Evolutionary conservation across 1,284 basidiomycete genomes (phyloP).

Genomic region (Papiliotrema terrestris): DNA sequence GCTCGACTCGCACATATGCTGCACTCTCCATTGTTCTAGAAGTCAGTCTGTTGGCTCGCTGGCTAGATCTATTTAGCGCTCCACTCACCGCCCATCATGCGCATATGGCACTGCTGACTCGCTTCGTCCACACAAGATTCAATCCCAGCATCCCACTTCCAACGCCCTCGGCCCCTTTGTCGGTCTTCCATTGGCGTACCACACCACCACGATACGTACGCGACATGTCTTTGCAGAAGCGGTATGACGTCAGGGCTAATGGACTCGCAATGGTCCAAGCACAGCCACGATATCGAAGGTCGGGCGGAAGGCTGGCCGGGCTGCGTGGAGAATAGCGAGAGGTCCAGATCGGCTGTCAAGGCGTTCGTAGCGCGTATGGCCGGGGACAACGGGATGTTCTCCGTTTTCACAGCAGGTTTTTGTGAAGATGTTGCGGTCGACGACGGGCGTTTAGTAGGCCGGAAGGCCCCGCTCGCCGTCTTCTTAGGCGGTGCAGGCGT

Average conservation of each 20-base stretch:
- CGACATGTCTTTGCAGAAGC: slow-evolving; percentile 16
- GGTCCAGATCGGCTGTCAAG: not conserved
- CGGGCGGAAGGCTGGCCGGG: not conserved
- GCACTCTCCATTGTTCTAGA: not conserved
- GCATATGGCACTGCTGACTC: slow-evolving; percentile 4
- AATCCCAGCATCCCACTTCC: slow-evolving; percentile 26
- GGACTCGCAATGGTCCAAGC: slow-evolving; percentile 33
- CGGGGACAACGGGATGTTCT: not conserved
- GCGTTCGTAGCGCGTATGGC: not conserved
- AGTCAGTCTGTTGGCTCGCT: not conserved
- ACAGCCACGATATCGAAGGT: slow-evolving; percentile 29
- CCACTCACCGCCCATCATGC: slow-evolving; percentile 6
- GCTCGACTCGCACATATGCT: not conserved
- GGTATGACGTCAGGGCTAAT: slow-evolving; percentile 18
- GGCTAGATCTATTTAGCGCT: not conserved
- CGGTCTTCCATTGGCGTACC: slow-evolving; percentile 18
- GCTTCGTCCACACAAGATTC: not conserved
- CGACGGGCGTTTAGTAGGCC: not conserved
- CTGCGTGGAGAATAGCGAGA: slow-evolving; percentile 2
- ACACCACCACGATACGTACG: slow-evolving; percentile 22
- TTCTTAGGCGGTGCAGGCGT: not conserved
- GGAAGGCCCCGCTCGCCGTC: not conserved
- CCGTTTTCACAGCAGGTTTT: not conserved
- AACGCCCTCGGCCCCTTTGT: slow-evolving; percentile 29
- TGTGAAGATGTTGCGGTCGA: not conserved